Conservation (phyloP, 164 flowering plant species). For the Litsea cubeba region DNA sequence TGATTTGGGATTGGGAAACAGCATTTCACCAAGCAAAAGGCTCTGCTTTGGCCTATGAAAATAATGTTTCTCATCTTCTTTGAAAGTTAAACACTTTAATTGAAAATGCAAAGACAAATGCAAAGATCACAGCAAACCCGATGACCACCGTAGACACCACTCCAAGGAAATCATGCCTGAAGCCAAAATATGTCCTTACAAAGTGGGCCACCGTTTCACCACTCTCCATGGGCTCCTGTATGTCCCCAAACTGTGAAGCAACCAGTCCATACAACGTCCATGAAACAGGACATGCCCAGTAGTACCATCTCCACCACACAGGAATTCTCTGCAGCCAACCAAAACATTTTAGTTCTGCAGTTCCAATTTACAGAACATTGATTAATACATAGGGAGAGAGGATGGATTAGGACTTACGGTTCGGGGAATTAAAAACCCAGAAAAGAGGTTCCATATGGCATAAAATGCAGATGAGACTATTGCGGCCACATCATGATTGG, state of each 20-base stretch:
- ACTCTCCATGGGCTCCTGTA: conserved; percentile 14
- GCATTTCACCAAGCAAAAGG: too few species aligned
- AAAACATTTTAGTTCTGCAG: not conserved
- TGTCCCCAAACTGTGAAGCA: conserved; percentile 47
- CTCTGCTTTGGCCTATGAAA: too few species aligned
- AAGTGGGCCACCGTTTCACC: conserved; percentile 25
- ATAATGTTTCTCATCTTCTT: conserved; percentile 20
- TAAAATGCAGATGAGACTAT: conserved; percentile 27
- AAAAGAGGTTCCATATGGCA: conserved; percentile 25
- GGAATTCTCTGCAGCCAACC: conserved; percentile 44
- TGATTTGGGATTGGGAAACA: too few species aligned
- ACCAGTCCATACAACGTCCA: conserved; percentile 57
- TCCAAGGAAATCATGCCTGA: conserved; percentile 35
- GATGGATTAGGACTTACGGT: conserved; percentile 22
- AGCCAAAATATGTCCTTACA: conserved; percentile 34
- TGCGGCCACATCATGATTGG: conserved; percentile 24
- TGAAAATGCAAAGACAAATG: conserved; percentile 42
- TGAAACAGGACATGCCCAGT: conserved; percentile 41
- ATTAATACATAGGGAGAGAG: not conserved
- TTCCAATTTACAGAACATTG: not conserved
- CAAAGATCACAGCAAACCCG: conserved; percentile 37
- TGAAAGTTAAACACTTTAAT: conserved; percentile 45
- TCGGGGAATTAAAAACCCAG: conserved; percentile 32
- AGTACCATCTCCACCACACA: conserved; percentile 66
- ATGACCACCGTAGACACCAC: conserved; percentile 24